Percentiles rank a stretch among this genome's conserved stretches.
phyloP scores from a whole-genome alignment of 306 rosid genomes.

The Gastrolobium bilobum region DNA sequence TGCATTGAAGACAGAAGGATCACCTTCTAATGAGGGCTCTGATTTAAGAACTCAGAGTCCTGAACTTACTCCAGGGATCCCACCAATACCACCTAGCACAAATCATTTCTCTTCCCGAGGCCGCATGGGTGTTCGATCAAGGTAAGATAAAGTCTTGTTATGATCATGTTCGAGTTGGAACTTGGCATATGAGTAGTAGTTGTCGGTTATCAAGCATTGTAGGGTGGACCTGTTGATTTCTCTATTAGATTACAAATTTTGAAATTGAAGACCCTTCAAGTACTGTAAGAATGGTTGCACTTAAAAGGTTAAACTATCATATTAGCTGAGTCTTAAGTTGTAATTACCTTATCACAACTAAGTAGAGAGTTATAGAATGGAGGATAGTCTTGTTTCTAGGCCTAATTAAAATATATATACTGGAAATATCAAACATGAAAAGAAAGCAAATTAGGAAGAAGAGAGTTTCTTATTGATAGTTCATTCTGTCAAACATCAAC shows the following conservation, averaged over 20 bases:
- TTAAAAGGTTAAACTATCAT: background rate
- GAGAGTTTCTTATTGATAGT: conserved; percentile 21
- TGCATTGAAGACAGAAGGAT: conserved; percentile 64
- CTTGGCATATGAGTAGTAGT: background rate
- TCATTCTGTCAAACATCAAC: conserved; percentile 16
- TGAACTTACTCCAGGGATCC: conserved; percentile 73
- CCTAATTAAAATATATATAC: conserved; percentile 16
- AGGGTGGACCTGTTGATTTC: background rate
- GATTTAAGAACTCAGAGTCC: conserved; percentile 53
- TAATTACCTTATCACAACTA: conserved; percentile 5
- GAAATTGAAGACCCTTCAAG: conserved; percentile 6
- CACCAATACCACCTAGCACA: conserved; percentile 84
- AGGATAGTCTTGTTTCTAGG: conserved; percentile 29
- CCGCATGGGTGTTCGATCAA: conserved; percentile 82
- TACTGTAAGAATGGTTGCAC: background rate
- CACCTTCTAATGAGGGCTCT: conserved; percentile 55
- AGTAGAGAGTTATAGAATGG: conserved; percentile 16
- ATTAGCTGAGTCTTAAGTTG: conserved; percentile 3
- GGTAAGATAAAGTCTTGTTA: conserved; percentile 58
- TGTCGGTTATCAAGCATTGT: conserved; percentile 18
- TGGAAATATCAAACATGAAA: conserved; percentile 7
- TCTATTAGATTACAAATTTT: background rate
- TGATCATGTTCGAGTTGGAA: conserved; percentile 1
- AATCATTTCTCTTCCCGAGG: conserved; percentile 80
- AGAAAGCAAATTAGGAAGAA: conserved; percentile 14